Conservation (phyloP, 306 rosid species). For the Rosa persica region DNA sequence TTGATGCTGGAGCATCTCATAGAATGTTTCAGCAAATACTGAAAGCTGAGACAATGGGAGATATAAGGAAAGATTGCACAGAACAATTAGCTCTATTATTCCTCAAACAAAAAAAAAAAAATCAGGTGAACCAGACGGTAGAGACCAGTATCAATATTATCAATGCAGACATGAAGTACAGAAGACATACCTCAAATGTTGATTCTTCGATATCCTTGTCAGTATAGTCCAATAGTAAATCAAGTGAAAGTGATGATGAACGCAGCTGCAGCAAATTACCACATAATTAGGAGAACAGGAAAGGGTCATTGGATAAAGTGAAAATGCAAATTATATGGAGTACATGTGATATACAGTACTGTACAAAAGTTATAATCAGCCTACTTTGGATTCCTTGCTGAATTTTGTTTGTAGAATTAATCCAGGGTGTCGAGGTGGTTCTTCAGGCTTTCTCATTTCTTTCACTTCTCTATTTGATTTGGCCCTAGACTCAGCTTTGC, state of each 20-base stretch:
- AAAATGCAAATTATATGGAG: background rate
- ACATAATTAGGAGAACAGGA: constrained; percentile 19
- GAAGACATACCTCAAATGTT: constrained; percentile 75
- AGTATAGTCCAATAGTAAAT: constrained; percentile 78
- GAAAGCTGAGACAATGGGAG: constrained; percentile 60
- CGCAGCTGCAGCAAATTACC: constrained; percentile 58
- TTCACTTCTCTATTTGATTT: constrained; percentile 68
- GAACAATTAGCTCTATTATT: constrained; percentile 11
- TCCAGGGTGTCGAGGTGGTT: constrained; percentile 96
- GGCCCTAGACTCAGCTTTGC: constrained; percentile 61
- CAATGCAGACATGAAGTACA: background rate
- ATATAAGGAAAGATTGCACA: constrained; percentile 3
- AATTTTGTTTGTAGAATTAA: constrained; percentile 67
- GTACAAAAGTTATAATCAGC: constrained; percentile 24
- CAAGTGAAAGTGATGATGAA: constrained; percentile 73
- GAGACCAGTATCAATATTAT: background rate
- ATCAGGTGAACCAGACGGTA: background rate
- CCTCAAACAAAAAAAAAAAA: background rate
- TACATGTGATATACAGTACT: background rate
- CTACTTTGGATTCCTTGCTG: constrained; percentile 78
- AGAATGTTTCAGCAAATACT: constrained; percentile 83
- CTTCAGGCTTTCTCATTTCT: constrained; percentile 79
- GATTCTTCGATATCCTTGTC: constrained; percentile 95
- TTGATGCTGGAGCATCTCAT: constrained; percentile 98
- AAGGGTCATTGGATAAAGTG: background rate